Percentiles rank a stretch among this genome's conserved stretches.
Evolutionary conservation across 1,284 basidiomycete genomes (phyloP).

Genomic region (Sporisorium scitamineum): DNA sequence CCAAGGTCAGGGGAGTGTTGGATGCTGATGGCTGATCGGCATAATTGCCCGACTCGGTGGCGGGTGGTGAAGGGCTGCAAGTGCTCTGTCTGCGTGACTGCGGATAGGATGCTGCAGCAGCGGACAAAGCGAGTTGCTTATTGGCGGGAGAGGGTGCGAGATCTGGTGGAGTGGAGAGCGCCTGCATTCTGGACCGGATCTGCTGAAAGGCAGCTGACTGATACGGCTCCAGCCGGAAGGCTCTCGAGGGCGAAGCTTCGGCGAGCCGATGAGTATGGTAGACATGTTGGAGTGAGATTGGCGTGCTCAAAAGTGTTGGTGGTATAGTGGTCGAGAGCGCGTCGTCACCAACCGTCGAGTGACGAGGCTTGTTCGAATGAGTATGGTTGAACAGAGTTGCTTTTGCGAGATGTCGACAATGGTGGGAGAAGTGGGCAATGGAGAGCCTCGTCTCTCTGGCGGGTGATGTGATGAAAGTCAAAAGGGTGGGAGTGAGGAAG

Average conservation of each 20-base stretch:
- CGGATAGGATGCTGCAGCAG: not conserved
- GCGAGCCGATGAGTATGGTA: not conserved
- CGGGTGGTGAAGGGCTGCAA: constrained; percentile 27
- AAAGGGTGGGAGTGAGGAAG: not conserved
- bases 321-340: not conserved
- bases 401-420: not conserved
- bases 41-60: constrained; percentile 10
- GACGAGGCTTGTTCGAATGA: not conserved
- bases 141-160: not conserved
- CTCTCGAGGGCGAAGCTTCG: not conserved
- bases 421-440: not conserved
- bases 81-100: not conserved
- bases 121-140: not conserved
- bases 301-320: not conserved
- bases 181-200: constrained; percentile 15
- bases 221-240: constrained; percentile 10
- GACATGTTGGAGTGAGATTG: constrained; percentile 1
- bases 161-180: constrained; percentile 11
- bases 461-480: no score
- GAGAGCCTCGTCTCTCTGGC: no score
- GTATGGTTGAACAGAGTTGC: not conserved
- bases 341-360: not conserved
- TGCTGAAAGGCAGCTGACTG: constrained; percentile 22
- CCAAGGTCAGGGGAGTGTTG: constrained; percentile 13
- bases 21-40: not conserved